These are phyloP conservation scores for Puccinia coronata DNA, from an alignment of 1,284 basidiomycete species.

Conservation along the genomic window DNA sequence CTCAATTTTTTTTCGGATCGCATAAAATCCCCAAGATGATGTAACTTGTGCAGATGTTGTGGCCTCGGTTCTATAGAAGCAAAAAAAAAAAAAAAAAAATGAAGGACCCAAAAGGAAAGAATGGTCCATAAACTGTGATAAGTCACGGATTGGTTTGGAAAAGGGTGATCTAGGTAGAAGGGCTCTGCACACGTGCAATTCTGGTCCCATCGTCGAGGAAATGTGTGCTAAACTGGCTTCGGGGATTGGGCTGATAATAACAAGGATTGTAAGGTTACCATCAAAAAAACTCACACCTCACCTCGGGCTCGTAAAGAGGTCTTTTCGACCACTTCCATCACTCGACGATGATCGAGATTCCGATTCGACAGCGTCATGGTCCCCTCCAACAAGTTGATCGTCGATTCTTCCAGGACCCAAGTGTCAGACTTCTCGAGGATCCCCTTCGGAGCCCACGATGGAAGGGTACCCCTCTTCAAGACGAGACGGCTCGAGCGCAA, in stretches of 20 bases:
- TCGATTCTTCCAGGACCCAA: slow-evolving; percentile 48
- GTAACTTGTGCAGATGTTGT: slow-evolving; percentile 35
- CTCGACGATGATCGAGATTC: slow-evolving; percentile 44
- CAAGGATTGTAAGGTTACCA: background rate
- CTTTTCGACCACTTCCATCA: slow-evolving; percentile 37
- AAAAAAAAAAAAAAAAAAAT: background rate
- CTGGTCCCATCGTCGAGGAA: background rate
- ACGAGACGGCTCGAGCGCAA: slow-evolving; percentile 87
- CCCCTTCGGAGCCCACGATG: slow-evolving; percentile 83
- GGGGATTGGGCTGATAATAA: background rate
- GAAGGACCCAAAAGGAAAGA: background rate
- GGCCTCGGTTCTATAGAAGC: slow-evolving; percentile 11
- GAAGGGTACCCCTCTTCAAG: slow-evolving; percentile 83
- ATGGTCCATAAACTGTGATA: background rate
- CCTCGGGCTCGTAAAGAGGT: slow-evolving; percentile 30
- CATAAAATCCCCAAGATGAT: slow-evolving; percentile 48
- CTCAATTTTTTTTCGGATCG: slow-evolving; percentile 37
- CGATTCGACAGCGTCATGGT: slow-evolving; percentile 27
- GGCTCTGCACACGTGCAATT: background rate
- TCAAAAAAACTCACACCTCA: slow-evolving; percentile 49
- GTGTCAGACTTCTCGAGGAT: slow-evolving; percentile 62
- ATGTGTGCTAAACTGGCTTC: background rate
- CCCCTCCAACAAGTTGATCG: slow-evolving; percentile 19
- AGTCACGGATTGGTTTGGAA: background rate
- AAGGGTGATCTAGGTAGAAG: slow-evolving; percentile 10